Percentiles rank a stretch among this genome's conserved stretches.
These are phyloP conservation scores for Hypoxylon fragiforme DNA, from an alignment of 495 filamentous ascomycete species.

Conservation along the genomic window DNA sequence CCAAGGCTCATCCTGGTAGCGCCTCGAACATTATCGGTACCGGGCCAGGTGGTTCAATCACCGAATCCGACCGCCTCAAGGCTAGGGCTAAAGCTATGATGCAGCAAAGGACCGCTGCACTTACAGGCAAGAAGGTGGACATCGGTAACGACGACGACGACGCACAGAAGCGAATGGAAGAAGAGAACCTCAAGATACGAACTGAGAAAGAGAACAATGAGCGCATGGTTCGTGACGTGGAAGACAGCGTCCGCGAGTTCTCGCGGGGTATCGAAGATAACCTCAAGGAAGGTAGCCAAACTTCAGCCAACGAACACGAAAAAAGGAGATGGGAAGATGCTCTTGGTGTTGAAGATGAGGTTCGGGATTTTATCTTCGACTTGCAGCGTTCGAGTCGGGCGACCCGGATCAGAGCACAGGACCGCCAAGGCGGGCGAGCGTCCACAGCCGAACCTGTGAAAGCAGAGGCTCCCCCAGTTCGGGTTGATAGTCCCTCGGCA, in stretches of 20 bases:
- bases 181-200: conserved; percentile 78
- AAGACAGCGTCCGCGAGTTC: conserved; percentile 94
- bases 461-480: conserved; percentile 45
- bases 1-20: conserved; percentile 84
- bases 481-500: conserved; percentile 44
- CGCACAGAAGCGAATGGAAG: conserved; percentile 81
- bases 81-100: conserved; percentile 96
- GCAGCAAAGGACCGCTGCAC: conserved; percentile 92
- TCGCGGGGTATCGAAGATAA: conserved; percentile 79
- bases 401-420: conserved; percentile 73
- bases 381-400: conserved; percentile 81
- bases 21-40: conserved; percentile 87
- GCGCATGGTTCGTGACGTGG: conserved; percentile 92
- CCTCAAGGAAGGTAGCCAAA: conserved; percentile 77
- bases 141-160: conserved; percentile 67
- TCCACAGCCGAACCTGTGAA: conserved; percentile 50
- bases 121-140: conserved; percentile 79
- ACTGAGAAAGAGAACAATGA: conserved; percentile 92
- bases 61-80: conserved; percentile 92
- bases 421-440: conserved; percentile 51
- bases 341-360: conserved; percentile 92
- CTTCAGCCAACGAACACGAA: conserved; percentile 78
- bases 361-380: conserved; percentile 97
- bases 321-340: conserved; percentile 94
- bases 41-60: conserved; percentile 87